Conservation (phyloP, 1,284 basidiomycete genomes). For the Earliella scabrosa region DNA sequence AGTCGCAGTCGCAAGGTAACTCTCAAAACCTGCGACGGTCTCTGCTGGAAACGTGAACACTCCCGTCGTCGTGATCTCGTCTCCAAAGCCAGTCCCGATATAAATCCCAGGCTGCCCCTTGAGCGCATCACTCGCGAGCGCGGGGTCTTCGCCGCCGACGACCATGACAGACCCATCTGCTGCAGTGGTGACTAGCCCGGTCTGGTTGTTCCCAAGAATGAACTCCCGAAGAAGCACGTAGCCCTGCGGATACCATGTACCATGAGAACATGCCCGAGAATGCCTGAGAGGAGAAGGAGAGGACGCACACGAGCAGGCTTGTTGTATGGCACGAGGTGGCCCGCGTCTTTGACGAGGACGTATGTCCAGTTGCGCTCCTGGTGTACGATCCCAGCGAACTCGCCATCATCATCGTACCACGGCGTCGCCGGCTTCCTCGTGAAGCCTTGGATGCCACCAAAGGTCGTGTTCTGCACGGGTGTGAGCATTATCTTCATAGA, state of each 20-base stretch:
- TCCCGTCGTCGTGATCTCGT: slow-evolving; percentile 25
- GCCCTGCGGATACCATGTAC: slow-evolving; percentile 17
- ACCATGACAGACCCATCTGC: slow-evolving; percentile 12
- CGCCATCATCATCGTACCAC: slow-evolving; percentile 61
- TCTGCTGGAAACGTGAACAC: slow-evolving; percentile 38
- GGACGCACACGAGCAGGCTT: slow-evolving; percentile 55
- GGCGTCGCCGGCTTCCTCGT: slow-evolving; percentile 66
- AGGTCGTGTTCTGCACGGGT: slow-evolving; percentile 66
- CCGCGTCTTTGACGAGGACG: slow-evolving; percentile 57
- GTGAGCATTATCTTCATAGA: not conserved
- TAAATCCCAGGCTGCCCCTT: slow-evolving; percentile 29
- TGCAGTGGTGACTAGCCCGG: slow-evolving; percentile 23
- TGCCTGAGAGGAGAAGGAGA: not conserved
- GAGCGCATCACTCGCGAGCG: slow-evolving; percentile 21
- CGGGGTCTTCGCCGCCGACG: slow-evolving; percentile 26
- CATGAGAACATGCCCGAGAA: not conserved
- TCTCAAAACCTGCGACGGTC: slow-evolving; percentile 59
- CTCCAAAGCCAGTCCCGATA: slow-evolving; percentile 15
- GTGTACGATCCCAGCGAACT: slow-evolving; percentile 69
- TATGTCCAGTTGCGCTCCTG: slow-evolving; percentile 76
- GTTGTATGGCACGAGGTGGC: slow-evolving; percentile 58
- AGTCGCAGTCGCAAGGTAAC: slow-evolving; percentile 33
- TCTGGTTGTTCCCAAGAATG: slow-evolving; percentile 29
- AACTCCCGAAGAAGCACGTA: slow-evolving; percentile 30
- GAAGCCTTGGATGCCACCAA: slow-evolving; percentile 75